Percentiles rank a stretch among this genome's conserved stretches.
Conservation (phyloP, 2,329 filamentous ascomycete genomes). For the Penicillium brasilianum region DNA sequence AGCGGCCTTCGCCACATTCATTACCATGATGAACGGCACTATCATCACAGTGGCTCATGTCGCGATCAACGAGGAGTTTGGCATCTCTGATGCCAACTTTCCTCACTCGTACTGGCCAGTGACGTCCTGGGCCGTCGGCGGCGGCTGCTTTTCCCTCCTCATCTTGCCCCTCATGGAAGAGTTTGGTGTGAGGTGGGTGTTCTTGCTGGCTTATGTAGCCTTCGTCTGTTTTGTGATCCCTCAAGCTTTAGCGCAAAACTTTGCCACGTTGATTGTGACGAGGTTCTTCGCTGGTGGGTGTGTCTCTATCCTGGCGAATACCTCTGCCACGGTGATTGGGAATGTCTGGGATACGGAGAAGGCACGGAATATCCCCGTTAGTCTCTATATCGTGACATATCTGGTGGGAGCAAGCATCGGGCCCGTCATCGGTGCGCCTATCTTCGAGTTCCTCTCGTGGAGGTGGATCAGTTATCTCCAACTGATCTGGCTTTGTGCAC, state of each 20-base stretch:
- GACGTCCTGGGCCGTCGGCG: conserved; percentile 40
- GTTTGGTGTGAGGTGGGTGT: conserved; percentile 50
- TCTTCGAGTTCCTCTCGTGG: conserved; percentile 31
- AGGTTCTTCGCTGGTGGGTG: conserved; percentile 53
- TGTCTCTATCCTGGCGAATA: conserved; percentile 48
- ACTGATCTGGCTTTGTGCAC: conserved; percentile 45
- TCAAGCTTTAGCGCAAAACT: conserved; percentile 51
- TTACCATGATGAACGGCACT: conserved; percentile 44
- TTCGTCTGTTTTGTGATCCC: conserved; percentile 52
- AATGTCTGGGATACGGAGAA: conserved; percentile 42
- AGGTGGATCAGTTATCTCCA: conserved; percentile 52
- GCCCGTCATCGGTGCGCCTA: conserved; percentile 50
- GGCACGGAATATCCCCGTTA: conserved; percentile 46
- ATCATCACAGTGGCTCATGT: conserved; percentile 46
- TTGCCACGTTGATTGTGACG: conserved; percentile 51
- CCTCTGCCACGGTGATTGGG: conserved; percentile 35
- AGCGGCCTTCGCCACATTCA: conserved; percentile 39
- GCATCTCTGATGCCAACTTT: conserved; percentile 37
- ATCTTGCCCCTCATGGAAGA: conserved; percentile 45
- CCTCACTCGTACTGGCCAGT: conserved; percentile 42
- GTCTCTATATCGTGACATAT: conserved; percentile 49
- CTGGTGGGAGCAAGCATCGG: conserved; percentile 52
- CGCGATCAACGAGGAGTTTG: conserved; percentile 42
- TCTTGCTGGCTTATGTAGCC: conserved; percentile 43
- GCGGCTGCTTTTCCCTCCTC: conserved; percentile 35